These are phyloP conservation scores for Adiantum capillusveneris DNA, from an alignment of 75 land plant genomes.

Conservation along the genomic window DNA sequence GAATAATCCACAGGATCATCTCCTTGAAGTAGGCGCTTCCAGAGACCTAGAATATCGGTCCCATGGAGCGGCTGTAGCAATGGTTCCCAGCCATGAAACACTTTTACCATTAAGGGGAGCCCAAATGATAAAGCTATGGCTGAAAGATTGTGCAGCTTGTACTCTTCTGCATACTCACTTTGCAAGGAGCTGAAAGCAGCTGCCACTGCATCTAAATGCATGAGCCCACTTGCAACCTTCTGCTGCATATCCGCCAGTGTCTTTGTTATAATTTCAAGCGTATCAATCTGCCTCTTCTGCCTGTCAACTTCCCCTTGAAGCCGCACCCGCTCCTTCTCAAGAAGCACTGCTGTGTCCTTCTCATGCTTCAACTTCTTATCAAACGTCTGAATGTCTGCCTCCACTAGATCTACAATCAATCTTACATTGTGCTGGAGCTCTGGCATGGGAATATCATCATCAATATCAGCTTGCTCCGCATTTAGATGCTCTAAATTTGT, in stretches of 20 bases:
- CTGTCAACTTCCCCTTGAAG: conserved; percentile 33
- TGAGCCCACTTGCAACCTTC: conserved; percentile 34
- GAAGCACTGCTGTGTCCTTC: conserved; percentile 39
- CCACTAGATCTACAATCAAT: conserved; percentile 78
- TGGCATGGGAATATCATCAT: conserved; percentile 76
- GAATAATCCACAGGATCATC: conserved; percentile 50
- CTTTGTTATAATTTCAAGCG: conserved; percentile 47
- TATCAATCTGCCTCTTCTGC: conserved; percentile 56
- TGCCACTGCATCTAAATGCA: conserved; percentile 64
- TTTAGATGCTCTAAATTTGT: conserved; percentile 84
- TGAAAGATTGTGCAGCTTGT: conserved; percentile 68
- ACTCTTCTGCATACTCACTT: conserved; percentile 45
- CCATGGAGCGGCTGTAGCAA: conserved; percentile 75
- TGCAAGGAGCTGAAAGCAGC: conserved; percentile 44
- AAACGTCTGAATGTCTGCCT: conserved; percentile 55
- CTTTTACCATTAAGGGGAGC: conserved; percentile 48
- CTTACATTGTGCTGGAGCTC: conserved; percentile 89
- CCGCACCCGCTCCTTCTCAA: conserved; percentile 43
- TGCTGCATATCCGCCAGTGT: conserved; percentile 35
- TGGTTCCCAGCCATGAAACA: conserved; percentile 93
- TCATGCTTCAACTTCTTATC: conserved; percentile 41
- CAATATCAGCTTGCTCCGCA: conserved; percentile 65
- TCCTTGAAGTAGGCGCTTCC: conserved; percentile 67
- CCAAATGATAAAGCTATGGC: conserved; percentile 75
- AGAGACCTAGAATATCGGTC: conserved; percentile 41